Evolutionary conservation across 139 green algal genomes (phyloP), one percentile per base, ranked within the genome.

Genomic region (Coelastrella sp.): DNA sequence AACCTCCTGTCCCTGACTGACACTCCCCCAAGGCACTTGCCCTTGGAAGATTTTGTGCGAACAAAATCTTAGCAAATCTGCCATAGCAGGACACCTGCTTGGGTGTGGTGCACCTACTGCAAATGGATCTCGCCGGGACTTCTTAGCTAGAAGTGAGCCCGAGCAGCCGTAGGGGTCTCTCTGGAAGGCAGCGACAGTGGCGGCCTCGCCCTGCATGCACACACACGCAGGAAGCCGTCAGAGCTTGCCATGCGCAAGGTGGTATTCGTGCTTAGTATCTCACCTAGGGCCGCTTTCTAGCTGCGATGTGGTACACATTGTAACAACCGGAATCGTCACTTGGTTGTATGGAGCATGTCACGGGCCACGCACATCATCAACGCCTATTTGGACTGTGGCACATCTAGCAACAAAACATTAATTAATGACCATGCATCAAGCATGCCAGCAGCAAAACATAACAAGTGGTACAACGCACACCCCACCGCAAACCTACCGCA

Each of bases 151-250:
- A 68, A 98, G 91, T 32, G 92, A 90, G 2, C 91, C 92, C 23
- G 68, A 71, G 93, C 96, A 98, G 57, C 96, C 96, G 90, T 98
- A 98, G 0, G 95, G 95, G 91, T 98, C 95, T 1, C 90, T 54
- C 11, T 80, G 78, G 87, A 97, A 98, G 0, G 93, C 93, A 7
- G 87, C 85, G 20, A 94, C 87, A 4, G 95, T 96, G 3, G 90
- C 74, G 2, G 92, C 92, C 90, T 98, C 22, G n/a, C 66, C 82
- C 77, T 88, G 83, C 83, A 80, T 47, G 32, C 32, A 16, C 13
- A 79, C 8, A 75, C 58, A 78, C 13, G 7, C n/a, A 84, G 78
- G n/a, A 5, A 61, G 4, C 4, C 13, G 11, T n/a, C 19, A n/a
- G 32, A 47, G 32, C 11, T 68, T 66, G 19, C 59, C 32, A 59